Percentiles rank a stretch among this genome's conserved stretches.
phyloP scores from a whole-genome alignment of 805 yeast species.

The Cyberlindnera lachancei region DNA sequence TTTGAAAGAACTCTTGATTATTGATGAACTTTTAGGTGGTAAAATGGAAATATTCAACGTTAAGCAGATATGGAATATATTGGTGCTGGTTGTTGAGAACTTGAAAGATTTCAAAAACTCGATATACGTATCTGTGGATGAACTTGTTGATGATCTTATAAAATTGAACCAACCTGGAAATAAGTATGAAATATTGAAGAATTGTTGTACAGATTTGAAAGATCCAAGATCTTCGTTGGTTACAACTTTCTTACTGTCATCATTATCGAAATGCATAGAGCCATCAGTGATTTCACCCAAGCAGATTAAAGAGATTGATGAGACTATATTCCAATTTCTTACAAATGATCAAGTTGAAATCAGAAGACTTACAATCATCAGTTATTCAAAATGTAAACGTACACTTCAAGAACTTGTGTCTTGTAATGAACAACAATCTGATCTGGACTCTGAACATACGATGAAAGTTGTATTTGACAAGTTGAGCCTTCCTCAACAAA shows the following conservation, averaged over 20 bases:
- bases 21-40: constrained; percentile 10
- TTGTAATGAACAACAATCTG: constrained; percentile 16
- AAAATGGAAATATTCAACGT: constrained; percentile 5
- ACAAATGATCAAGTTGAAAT: constrained; percentile 20
- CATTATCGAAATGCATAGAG: constrained; percentile 17
- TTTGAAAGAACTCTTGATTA: constrained; percentile 17
- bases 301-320: constrained; percentile 18
- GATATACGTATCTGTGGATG: constrained; percentile 20
- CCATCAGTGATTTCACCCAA: constrained; percentile 8
- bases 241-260: constrained; percentile 14
- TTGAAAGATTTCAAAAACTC: constrained; percentile 18
- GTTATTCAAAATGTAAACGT: constrained; percentile 20
- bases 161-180: constrained; percentile 2
- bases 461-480: constrained; percentile 28
- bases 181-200: constrained; percentile 8
- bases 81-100: constrained; percentile 19
- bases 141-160: constrained; percentile 18
- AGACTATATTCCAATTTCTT: constrained; percentile 10
- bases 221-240: constrained; percentile 3
- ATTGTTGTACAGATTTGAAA: constrained; percentile 10
- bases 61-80: constrained; percentile 14
- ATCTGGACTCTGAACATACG: constrained; percentile 17
- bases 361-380: constrained; percentile 20
- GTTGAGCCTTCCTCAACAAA: constrained; percentile 35
- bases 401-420: constrained; percentile 14